Percentiles rank a stretch among this genome's conserved stretches.
These are phyloP conservation scores for Pythium periplocum DNA, from an alignment of 352 stramenopile species.

Conservation along the genomic window DNA sequence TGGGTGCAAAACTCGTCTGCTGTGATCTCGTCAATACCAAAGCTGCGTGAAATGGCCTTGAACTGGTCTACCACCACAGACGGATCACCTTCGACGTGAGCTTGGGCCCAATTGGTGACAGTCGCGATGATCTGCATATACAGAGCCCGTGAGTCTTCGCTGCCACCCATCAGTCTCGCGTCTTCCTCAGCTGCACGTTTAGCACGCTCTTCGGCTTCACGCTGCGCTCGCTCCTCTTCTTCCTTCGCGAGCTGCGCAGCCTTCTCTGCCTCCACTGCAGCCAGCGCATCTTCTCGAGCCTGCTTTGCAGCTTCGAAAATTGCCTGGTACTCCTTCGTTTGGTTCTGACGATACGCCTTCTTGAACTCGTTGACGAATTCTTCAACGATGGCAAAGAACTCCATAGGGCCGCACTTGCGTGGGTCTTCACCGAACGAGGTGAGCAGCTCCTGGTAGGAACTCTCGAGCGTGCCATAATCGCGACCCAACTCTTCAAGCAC, in stretches of 20 bases:
- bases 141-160: slow-evolving; percentile 45
- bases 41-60: slow-evolving; percentile 48
- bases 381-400: slow-evolving; percentile 80
- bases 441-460: slow-evolving; percentile 72
- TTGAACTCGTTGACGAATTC: slow-evolving; percentile 86
- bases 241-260: slow-evolving; percentile 26
- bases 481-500: slow-evolving; percentile 75
- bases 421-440: slow-evolving; percentile 83
- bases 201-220: slow-evolving; percentile 55
- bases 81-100: slow-evolving; percentile 43
- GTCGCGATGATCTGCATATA: slow-evolving; percentile 64
- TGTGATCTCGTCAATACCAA: slow-evolving; percentile 59
- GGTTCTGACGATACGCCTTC: slow-evolving; percentile 84
- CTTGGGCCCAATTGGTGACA: slow-evolving; percentile 54
- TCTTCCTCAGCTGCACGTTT: slow-evolving; percentile 46
- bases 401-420: slow-evolving; percentile 71
- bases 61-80: slow-evolving; percentile 54
- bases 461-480: slow-evolving; percentile 69
- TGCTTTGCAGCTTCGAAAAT: slow-evolving; percentile 67
- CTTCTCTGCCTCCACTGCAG: slow-evolving; percentile 27
- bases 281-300: slow-evolving; percentile 33
- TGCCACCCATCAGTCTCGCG: slow-evolving; percentile 9
- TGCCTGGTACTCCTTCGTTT: slow-evolving; percentile 79
- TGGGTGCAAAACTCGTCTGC: slow-evolving; percentile 69
- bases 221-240: slow-evolving; percentile 30